Percentiles rank a stretch among this genome's conserved stretches.
Evolutionary conservation across 805 yeast species (phyloP).

Genomic region (Candida ortonii): DNA sequence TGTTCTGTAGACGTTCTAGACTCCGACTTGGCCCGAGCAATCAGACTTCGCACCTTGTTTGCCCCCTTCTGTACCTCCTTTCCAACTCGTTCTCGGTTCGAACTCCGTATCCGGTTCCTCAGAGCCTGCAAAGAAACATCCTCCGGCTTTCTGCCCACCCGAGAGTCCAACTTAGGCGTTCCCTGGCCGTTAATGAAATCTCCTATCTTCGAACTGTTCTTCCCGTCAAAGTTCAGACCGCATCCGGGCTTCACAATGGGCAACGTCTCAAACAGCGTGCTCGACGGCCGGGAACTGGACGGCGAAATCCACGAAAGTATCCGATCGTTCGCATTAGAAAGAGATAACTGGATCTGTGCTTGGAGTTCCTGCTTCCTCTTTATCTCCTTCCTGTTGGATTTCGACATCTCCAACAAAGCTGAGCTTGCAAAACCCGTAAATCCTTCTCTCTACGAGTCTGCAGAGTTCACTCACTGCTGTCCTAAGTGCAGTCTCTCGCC

Average conservation of each 20-base stretch:
- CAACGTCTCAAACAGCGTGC: constrained; percentile 13
- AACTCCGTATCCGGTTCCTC: constrained; percentile 27
- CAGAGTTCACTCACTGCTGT: too few relatives aligned
- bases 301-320: constrained; percentile 40
- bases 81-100: constrained; percentile 16
- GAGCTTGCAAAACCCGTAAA: background rate
- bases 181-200: constrained; percentile 22
- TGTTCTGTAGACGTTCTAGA: too few relatives aligned
- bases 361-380: constrained; percentile 46
- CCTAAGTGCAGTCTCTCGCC: too few relatives aligned
- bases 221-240: constrained; percentile 22
- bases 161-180: constrained; percentile 8
- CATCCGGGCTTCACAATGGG: constrained; percentile 31
- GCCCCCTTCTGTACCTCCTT: constrained; percentile 3
- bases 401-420: too few relatives aligned
- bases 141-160: constrained; percentile 11
- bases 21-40: too few relatives aligned
- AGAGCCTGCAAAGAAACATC: constrained; percentile 26
- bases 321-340: constrained; percentile 35
- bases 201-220: constrained; percentile 13
- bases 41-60: constrained; percentile 1
- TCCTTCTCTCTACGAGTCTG: background rate
- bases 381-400: constrained; percentile 39
- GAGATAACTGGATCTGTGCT: constrained; percentile 43
- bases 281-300: background rate